Percentiles rank a stretch among this genome's conserved stretches.
phyloP scores from a whole-genome alignment of 2,329 filamentous ascomycete genomes.

The Fusarium marasasianum region DNA sequence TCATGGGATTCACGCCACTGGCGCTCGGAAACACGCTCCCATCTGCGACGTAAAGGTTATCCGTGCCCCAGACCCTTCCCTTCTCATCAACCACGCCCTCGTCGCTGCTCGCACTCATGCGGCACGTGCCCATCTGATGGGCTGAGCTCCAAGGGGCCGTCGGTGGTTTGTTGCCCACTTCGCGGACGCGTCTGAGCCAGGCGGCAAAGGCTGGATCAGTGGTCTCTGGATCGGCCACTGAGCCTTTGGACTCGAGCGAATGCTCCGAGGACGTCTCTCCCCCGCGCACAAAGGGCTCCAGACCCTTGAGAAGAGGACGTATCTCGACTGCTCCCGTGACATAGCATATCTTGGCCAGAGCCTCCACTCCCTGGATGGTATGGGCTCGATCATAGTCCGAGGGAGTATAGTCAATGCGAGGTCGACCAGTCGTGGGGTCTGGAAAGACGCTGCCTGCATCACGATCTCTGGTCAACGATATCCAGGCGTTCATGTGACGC shows the following conservation, averaged over 20 bases:
- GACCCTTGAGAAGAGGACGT: constrained; percentile 68
- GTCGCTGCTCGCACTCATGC: constrained; percentile 68
- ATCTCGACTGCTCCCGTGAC: constrained; percentile 85
- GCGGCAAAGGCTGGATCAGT: constrained; percentile 67
- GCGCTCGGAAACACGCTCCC: constrained; percentile 80
- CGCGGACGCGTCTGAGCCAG: constrained; percentile 66
- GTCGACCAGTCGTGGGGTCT: constrained; percentile 72
- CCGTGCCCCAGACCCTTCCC: constrained; percentile 71
- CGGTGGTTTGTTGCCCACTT: constrained; percentile 60
- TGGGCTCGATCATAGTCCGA: constrained; percentile 78
- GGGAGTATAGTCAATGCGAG: constrained; percentile 74
- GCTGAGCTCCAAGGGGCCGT: constrained; percentile 70
- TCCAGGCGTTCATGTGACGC: constrained; percentile 75
- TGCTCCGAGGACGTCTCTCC: constrained; percentile 30
- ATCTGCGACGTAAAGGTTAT: constrained; percentile 76
- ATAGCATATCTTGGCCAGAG: constrained; percentile 79
- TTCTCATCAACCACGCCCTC: constrained; percentile 67
- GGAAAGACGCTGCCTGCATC: constrained; percentile 79
- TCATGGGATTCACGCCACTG: constrained; percentile 84
- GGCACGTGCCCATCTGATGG: constrained; percentile 83
- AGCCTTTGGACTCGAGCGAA: constrained; percentile 22
- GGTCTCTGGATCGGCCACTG: constrained; percentile 54
- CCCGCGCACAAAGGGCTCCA: constrained; percentile 67
- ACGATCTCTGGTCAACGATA: constrained; percentile 78
- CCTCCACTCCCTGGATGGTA: constrained; percentile 76